These are phyloP conservation scores for Scheffersomyces cryptocercus DNA, from an alignment of 1,139 yeast species.

Conservation along the genomic window DNA sequence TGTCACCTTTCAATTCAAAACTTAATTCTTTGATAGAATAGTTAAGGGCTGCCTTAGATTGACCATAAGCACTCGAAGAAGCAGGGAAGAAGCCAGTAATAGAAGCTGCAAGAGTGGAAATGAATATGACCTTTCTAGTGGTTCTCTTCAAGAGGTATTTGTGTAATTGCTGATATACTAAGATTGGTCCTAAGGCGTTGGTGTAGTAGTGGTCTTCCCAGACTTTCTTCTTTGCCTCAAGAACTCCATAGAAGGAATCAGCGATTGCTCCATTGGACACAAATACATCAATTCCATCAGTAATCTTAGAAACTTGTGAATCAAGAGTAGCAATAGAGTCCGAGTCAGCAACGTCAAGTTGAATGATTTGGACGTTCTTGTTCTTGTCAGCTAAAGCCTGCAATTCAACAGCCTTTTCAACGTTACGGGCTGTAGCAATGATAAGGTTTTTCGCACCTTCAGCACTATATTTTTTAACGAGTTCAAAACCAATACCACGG, in stretches of 20 bases:
- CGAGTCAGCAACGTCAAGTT: conserved; percentile 2
- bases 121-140: conserved; percentile 23
- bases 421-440: conserved; percentile 17
- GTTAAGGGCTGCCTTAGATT: conserved; percentile 36
- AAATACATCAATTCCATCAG: conserved; percentile 16
- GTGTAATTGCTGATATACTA: conserved; percentile 23
- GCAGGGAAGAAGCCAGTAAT: conserved; percentile 7
- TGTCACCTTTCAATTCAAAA: conserved; percentile 17
- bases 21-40: conserved; percentile 19
- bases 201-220: conserved; percentile 21
- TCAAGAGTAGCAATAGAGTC: conserved; percentile 2
- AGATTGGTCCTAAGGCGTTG: conserved; percentile 32
- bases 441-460: conserved; percentile 17
- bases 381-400: conserved; percentile 7
- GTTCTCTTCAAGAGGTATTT: conserved; percentile 22
- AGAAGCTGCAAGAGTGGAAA: conserved; percentile 25
- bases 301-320: conserved; percentile 1
- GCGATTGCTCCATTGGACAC: conserved; percentile 19
- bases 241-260: conserved; percentile 1
- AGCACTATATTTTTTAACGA: conserved; percentile 10
- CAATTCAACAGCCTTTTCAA: conserved; percentile 11
- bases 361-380: conserved; percentile 3
- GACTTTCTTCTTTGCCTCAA: conserved; percentile 9
- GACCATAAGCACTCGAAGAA: conserved; percentile 26
- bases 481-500: conserved; percentile 21